Evolutionary conservation across 73 alveolate species (phyloP).

Genomic region (Stentor roeselii): DNA sequence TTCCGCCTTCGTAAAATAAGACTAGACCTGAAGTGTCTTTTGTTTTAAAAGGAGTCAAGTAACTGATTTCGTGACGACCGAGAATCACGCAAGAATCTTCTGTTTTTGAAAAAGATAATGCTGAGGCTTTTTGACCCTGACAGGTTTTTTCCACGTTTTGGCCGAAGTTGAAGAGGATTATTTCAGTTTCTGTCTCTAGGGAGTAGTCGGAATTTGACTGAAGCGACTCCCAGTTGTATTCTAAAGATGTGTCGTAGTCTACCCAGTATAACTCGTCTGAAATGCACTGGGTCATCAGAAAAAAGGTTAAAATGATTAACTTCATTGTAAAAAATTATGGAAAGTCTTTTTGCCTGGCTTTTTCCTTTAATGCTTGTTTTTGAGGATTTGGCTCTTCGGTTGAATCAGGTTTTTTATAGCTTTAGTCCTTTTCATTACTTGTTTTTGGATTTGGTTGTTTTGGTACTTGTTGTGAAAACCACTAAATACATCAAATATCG

Average conservation of each 20-base stretch:
- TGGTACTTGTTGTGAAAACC: no score
- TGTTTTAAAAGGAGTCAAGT: background rate
- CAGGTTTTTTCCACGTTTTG: background rate
- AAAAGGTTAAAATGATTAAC: background rate
- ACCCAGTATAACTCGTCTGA: background rate
- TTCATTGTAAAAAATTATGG: background rate
- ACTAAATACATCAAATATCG: no score
- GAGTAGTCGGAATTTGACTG: background rate
- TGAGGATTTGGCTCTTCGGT: no score
- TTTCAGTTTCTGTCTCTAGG: background rate
- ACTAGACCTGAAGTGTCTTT: background rate
- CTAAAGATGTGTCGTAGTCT: background rate
- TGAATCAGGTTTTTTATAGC: no score
- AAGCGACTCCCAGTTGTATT: background rate
- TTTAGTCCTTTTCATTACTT: no score
- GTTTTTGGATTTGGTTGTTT: no score
- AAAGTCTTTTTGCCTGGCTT: no score
- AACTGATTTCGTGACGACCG: slow-evolving; percentile 2
- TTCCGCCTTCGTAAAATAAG: background rate
- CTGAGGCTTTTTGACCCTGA: slow-evolving; percentile 23
- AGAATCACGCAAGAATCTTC: background rate
- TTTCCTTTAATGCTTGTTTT: no score
- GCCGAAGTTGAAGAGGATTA: background rate
- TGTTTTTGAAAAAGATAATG: background rate
- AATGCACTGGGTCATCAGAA: background rate